These are phyloP conservation scores for Casuarina equisetifolia DNA, from an alignment of 306 rosid species.

Conservation along the genomic window DNA sequence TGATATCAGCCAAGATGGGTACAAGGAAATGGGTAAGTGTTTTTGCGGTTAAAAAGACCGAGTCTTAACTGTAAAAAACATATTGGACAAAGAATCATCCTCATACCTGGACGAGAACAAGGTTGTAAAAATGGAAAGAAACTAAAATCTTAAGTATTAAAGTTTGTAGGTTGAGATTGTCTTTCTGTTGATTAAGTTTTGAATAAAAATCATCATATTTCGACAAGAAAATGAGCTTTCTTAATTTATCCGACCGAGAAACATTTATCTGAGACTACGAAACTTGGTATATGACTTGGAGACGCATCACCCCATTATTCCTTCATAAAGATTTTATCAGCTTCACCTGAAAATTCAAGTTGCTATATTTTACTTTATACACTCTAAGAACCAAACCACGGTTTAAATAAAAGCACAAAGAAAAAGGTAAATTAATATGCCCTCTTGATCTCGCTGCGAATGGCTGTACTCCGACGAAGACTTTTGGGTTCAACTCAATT, in stretches of 20 bases:
- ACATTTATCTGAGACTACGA: constrained; percentile 11
- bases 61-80: too few species aligned
- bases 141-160: not conserved
- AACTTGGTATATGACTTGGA: constrained; percentile 11
- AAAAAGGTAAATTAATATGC: constrained; percentile 33
- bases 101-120: constrained; percentile 23
- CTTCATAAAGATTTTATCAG: constrained; percentile 36
- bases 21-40: not conserved
- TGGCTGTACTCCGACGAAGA: constrained; percentile 32
- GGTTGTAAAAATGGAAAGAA: constrained; percentile 36
- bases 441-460: constrained; percentile 40
- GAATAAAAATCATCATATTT: too few species aligned
- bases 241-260: not conserved
- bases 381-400: constrained; percentile 48
- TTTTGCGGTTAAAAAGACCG: too few species aligned
- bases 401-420: constrained; percentile 29
- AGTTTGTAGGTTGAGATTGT: too few species aligned
- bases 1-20: constrained; percentile 54
- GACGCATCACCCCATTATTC: constrained; percentile 45
- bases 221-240: too few species aligned
- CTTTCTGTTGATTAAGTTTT: too few species aligned
- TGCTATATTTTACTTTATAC: constrained; percentile 60
- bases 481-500: constrained; percentile 44
- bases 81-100: constrained; percentile 5
- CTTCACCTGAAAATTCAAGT: constrained; percentile 46